Conservation (phyloP, 2,329 filamentous ascomycete genomes). For the Diaporthe vexans region DNA sequence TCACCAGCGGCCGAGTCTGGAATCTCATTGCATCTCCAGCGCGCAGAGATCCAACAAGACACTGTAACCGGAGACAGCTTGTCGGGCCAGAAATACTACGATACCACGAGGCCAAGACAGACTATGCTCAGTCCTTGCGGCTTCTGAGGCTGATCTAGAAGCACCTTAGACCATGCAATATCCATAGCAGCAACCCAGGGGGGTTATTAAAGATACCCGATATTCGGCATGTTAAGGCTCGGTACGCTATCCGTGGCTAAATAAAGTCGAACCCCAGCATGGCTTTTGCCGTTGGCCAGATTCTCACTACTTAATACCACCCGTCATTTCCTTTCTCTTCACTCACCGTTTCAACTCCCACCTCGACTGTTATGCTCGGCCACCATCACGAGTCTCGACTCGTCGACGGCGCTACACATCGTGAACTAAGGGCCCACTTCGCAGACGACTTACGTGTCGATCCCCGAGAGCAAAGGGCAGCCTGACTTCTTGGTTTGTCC, state of each 20-base stretch:
- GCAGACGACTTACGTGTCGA: background rate
- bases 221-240: conserved; percentile 23
- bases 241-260: conserved; percentile 28
- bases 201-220: background rate
- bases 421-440: background rate
- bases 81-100: conserved; percentile 6
- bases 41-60: background rate
- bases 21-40: background rate
- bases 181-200: background rate
- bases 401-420: background rate
- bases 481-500: conserved; percentile 24
- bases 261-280: background rate
- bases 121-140: background rate
- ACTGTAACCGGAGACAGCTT: background rate
- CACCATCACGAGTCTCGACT: conserved; percentile 23
- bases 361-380: background rate
- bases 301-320: conserved; percentile 1
- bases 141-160: conserved; percentile 22
- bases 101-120: conserved; percentile 17
- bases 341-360: background rate
- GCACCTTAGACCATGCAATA: background rate
- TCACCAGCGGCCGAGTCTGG: background rate
- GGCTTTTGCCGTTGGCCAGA: conserved; percentile 5
- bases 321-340: conserved; percentile 24
- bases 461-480: background rate